Conservation (phyloP, 2,329 filamentous ascomycete species). For the Pestalotiopsis sp. region DNA sequence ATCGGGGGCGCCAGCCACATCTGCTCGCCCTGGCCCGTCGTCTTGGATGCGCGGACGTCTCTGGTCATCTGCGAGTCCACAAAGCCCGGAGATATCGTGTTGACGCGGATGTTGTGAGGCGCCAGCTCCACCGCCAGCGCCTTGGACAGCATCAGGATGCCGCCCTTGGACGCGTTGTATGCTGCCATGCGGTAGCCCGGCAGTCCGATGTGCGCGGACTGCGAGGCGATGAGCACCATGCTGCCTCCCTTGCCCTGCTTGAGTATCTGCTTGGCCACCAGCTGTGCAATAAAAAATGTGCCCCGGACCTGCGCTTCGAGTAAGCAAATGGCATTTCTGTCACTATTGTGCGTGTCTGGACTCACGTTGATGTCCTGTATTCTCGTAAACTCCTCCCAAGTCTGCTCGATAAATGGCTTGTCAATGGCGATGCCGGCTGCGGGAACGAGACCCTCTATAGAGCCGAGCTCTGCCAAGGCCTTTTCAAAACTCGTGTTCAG, state of each 20-base stretch:
- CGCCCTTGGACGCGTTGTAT: slow-evolving; percentile 45
- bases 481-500: slow-evolving; percentile 21
- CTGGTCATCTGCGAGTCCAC: slow-evolving; percentile 37
- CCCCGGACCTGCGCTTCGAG: slow-evolving; percentile 34
- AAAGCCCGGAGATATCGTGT: slow-evolving; percentile 39
- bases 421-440: slow-evolving; percentile 29
- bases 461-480: slow-evolving; percentile 19
- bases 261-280: slow-evolving; percentile 38
- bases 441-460: slow-evolving; percentile 24
- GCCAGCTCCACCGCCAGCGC: slow-evolving; percentile 39
- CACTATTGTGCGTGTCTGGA: neutral
- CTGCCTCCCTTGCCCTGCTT: slow-evolving; percentile 38
- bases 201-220: slow-evolving; percentile 36
- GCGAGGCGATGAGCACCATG: slow-evolving; percentile 39
- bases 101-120: slow-evolving; percentile 35
- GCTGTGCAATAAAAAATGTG: slow-evolving; percentile 41
- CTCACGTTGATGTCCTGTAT: slow-evolving; percentile 43
- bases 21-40: slow-evolving; percentile 32
- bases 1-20: slow-evolving; percentile 39
- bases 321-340: neutral
- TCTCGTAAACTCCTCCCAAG: slow-evolving; percentile 18
- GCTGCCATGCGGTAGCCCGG: slow-evolving; percentile 38
- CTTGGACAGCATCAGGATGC: slow-evolving; percentile 38
- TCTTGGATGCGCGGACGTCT: slow-evolving; percentile 30
- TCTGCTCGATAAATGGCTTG: slow-evolving; percentile 26